Conservation (phyloP, 2,329 filamentous ascomycete genomes). For the Phoma sp. region DNA sequence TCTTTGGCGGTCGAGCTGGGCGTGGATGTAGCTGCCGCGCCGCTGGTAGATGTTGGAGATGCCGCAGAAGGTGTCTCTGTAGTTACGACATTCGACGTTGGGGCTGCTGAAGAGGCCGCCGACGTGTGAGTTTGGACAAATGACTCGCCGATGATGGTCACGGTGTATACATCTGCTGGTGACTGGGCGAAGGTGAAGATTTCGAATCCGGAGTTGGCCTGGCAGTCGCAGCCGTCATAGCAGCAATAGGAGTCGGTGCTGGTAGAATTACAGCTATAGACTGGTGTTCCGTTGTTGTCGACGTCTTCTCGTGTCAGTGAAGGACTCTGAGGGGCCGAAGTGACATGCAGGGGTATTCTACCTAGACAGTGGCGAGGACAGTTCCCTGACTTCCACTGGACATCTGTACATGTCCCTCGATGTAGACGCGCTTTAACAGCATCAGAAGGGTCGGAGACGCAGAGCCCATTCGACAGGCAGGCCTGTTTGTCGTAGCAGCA, state of each 20-base stretch:
- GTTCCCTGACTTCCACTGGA: slow-evolving; percentile 31
- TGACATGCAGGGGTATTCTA: background rate
- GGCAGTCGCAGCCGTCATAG: slow-evolving; percentile 34
- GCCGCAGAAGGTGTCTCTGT: background rate
- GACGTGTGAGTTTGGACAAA: slow-evolving; percentile 30
- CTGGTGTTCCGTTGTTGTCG: slow-evolving; percentile 30
- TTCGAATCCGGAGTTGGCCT: slow-evolving; percentile 19
- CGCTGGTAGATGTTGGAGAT: slow-evolving; percentile 1
- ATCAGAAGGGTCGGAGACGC: slow-evolving; percentile 33
- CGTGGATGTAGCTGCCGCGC: slow-evolving; percentile 6
- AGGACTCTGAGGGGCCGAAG: too few species aligned
- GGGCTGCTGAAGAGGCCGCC: slow-evolving; percentile 5
- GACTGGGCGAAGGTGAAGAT: slow-evolving; percentile 25
- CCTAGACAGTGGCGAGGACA: slow-evolving; percentile 34
- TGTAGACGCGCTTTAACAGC: slow-evolving; percentile 26
- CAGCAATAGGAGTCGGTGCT: slow-evolving; percentile 35
- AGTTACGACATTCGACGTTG: background rate
- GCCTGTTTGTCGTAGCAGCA: slow-evolving; percentile 39
- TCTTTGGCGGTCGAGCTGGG: background rate
- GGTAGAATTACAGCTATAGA: slow-evolving; percentile 36
- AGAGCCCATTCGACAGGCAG: slow-evolving; percentile 41
- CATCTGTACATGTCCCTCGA: slow-evolving; percentile 37
- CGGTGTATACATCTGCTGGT: slow-evolving; percentile 28
- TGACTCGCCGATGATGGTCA: slow-evolving; percentile 36
- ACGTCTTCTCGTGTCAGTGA: slow-evolving; percentile 21